These are phyloP conservation scores for Trichoderma orchidacearum DNA, from an alignment of 495 filamentous ascomycete species.

Conservation along the genomic window DNA sequence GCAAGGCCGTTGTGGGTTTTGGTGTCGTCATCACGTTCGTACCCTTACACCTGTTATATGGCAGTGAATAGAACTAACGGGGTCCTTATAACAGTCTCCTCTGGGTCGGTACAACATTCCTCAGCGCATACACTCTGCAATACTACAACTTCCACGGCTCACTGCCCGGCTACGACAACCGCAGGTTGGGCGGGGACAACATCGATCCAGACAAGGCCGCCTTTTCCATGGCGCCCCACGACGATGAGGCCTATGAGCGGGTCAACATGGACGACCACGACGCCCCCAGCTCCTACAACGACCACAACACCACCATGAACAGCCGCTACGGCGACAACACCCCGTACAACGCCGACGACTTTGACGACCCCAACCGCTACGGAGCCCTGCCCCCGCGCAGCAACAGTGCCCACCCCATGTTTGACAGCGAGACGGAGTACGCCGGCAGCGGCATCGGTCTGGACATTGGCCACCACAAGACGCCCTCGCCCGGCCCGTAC, in stretches of 20 bases:
- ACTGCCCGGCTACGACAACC: constrained; percentile 53
- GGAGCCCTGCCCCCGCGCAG: constrained; percentile 12
- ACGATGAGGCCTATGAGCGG: constrained; percentile 37
- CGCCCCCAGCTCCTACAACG: constrained; percentile 9
- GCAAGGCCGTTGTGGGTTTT: constrained; percentile 64
- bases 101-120: constrained; percentile 54
- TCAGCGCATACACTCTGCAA: constrained; percentile 65
- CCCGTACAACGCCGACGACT: constrained; percentile 5
- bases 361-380: constrained; percentile 14
- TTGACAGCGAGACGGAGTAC: constrained; percentile 18
- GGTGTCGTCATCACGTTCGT: constrained; percentile 72
- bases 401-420: constrained; percentile 3
- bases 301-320: constrained; percentile 5
- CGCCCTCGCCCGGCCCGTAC: constrained; percentile 9
- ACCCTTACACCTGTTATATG: not conserved
- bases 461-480: constrained; percentile 11
- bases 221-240: constrained; percentile 41
- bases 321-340: constrained; percentile 5
- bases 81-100: constrained; percentile 41
- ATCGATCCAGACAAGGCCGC: constrained; percentile 46
- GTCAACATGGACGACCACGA: constrained; percentile 30
- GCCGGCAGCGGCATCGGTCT: not conserved
- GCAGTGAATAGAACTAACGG: not conserved
- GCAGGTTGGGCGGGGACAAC: constrained; percentile 25
- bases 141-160: constrained; percentile 67